Evolutionary conservation across 352 stramenopile genomes (phyloP).

Genomic region (Phytopythium ostracodes): DNA sequence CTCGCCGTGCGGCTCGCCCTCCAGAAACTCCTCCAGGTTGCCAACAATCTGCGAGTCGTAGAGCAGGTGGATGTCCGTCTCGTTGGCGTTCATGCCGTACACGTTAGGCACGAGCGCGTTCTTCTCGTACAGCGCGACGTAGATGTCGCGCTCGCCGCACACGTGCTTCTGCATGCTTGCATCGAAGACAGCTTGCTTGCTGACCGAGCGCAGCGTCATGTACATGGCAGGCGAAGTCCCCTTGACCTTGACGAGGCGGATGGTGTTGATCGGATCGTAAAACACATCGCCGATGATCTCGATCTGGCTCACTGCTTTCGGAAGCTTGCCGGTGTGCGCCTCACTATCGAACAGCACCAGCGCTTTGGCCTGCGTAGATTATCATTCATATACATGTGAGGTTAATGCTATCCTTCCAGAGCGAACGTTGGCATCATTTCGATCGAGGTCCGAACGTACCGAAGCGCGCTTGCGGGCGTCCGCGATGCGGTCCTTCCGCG

Average conservation of each 20-base stretch:
- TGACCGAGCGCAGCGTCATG: conserved; percentile 73
- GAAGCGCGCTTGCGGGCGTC: conserved; percentile 51
- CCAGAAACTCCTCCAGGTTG: conserved; percentile 74
- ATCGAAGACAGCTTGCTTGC: conserved; percentile 80
- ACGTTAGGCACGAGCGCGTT: conserved; percentile 70
- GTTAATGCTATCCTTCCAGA: not conserved
- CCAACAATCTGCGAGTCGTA: conserved; percentile 81
- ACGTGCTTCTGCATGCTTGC: conserved; percentile 82
- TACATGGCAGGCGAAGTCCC: conserved; percentile 41
- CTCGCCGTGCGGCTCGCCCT: conserved; percentile 62
- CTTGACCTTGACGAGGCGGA: conserved; percentile 70
- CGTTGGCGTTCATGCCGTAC: conserved; percentile 62
- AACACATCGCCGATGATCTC: conserved; percentile 73
- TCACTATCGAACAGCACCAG: conserved; percentile 66
- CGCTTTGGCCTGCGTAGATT: conserved; percentile 27
- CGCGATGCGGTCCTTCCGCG: conserved; percentile 60
- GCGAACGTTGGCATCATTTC: not conserved
- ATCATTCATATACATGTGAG: not conserved
- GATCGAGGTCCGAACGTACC: conserved; percentile 19
- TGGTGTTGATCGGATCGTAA: conserved; percentile 68
- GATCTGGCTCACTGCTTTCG: conserved; percentile 53
- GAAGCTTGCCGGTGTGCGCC: conserved; percentile 26
- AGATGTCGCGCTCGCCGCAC: conserved; percentile 78
- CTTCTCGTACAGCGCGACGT: conserved; percentile 75
- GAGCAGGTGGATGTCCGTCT: conserved; percentile 82